phyloP scores from a whole-genome alignment of 192 early-diverging fungal genomes.

The Rhizophagus sp. region DNA sequence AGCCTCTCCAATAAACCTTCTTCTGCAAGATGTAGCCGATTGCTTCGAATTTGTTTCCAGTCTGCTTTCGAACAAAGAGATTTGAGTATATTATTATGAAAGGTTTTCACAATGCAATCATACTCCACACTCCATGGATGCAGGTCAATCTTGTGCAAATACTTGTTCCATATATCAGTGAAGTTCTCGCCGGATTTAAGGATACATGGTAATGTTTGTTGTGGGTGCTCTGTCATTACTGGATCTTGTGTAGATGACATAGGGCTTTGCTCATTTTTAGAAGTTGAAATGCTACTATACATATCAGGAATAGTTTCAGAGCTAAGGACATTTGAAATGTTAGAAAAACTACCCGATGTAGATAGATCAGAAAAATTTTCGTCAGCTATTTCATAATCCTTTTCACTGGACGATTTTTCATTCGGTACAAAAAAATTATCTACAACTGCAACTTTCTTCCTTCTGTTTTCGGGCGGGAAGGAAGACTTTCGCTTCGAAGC shows the following conservation, averaged over 20 bases:
- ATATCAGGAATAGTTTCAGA: too few relatives aligned
- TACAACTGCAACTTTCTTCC: too few relatives aligned
- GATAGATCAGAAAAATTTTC: too few relatives aligned
- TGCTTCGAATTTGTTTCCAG: conserved; percentile 16
- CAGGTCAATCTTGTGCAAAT: conserved; percentile 21
- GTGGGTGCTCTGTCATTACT: neutral
- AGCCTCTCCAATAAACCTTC: conserved; percentile 24
- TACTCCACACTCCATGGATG: conserved; percentile 13
- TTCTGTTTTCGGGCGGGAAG: too few relatives aligned
- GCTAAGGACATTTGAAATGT: too few relatives aligned
- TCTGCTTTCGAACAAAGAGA: conserved; percentile 17
- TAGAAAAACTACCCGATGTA: too few relatives aligned
- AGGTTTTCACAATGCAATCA: conserved; percentile 18
- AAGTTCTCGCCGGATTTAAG: conserved; percentile 20
- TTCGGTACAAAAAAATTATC: too few relatives aligned
- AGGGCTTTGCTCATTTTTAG: too few relatives aligned
- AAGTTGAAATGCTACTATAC: too few relatives aligned
- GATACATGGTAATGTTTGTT: conserved; percentile 18
- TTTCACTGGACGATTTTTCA: too few relatives aligned
- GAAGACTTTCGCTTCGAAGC: too few relatives aligned
- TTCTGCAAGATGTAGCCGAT: conserved; percentile 12
- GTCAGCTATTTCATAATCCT: too few relatives aligned
- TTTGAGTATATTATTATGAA: conserved; percentile 18
- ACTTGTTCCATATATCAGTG: conserved; percentile 23
- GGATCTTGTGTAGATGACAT: neutral